Conservation (phyloP, 805 yeast genomes). For the Saccharomyces kudriavzevii region DNA sequence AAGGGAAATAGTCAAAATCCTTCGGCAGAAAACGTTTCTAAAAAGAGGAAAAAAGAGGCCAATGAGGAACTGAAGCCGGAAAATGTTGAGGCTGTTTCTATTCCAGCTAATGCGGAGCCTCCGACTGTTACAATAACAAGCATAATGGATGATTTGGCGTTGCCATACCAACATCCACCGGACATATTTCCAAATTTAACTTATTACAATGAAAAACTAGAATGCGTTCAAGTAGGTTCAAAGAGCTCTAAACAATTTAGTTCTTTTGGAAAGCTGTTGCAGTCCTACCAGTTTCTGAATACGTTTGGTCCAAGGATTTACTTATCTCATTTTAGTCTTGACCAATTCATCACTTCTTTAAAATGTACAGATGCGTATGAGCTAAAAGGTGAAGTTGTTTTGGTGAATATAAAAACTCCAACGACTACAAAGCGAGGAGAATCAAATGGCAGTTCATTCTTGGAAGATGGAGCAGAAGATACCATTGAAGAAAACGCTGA, state of each 20-base stretch:
- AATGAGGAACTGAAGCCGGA: conserved; percentile 1
- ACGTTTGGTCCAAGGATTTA: conserved; percentile 22
- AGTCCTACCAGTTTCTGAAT: conserved; percentile 26
- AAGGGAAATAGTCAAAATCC: conserved; percentile 15
- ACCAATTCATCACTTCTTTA: conserved; percentile 24
- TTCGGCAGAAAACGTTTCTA: conserved; percentile 12
- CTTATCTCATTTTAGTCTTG: conserved; percentile 23
- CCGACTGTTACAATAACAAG: conserved; percentile 11
- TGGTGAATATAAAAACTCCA: conserved; percentile 3
- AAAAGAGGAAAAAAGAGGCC: conserved; percentile 7
- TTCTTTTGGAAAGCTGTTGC: conserved; percentile 20
- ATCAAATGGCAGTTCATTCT: background rate
- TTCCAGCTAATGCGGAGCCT: background rate
- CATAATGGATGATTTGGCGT: conserved; percentile 21
- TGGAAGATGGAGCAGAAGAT: background rate
- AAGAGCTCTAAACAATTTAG: conserved; percentile 5
- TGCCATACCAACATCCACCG: conserved; percentile 23
- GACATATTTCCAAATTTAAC: conserved; percentile 10
- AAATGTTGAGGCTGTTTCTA: conserved; percentile 4
- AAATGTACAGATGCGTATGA: conserved; percentile 26
- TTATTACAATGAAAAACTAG: conserved; percentile 19
- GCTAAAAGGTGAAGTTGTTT: conserved; percentile 22
- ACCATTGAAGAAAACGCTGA: background rate
- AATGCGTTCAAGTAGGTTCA: conserved; percentile 10
- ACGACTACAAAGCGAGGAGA: background rate